Evolutionary conservation across 768 basidiomycete species (phyloP), one percentile per base, ranked within the genome.

Genomic region (Porphyrellus cyaneotinctus): DNA sequence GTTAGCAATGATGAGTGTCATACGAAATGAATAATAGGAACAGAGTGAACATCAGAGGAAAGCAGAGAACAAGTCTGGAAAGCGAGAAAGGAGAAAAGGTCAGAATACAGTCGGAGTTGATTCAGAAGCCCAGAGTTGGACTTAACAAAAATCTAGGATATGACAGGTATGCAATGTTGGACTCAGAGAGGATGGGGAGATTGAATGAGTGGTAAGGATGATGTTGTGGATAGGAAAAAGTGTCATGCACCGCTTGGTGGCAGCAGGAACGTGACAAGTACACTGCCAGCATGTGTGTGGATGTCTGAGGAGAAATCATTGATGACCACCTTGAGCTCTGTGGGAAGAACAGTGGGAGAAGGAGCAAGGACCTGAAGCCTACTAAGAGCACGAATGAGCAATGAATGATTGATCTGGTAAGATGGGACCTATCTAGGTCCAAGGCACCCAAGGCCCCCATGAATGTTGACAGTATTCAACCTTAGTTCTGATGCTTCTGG

Each of bases 191-290:
- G 9, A 58, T 20, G 2, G 65, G 65, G n/a, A 71, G 53, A 43
- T 67, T 65, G 15, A 73, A 43, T 66, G 56, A 0, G 66, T 43
- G 0, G 71, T 70, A 1, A 72, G 63, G 4, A 75, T 61, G 32
- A 75, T 65, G 24, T 64, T 71, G 51, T 75, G 74, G 11, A 64
- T 63, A 0, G 74, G 74, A 42, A 70, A 68, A 4, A 75, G 55
- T 0, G 71, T 71, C 8, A 72, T 65, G 11, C 67, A 56, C 15
- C 71, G 66, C 41, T 60, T 72, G 6, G 63, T 35, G 14, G 44
- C 36, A 15, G 63, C 56, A 3, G 67, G 60, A 14, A 52, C 56
- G 9, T 66, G 39, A 2, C 57, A 57, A 49, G 43, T 69, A 71
- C 0, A 70, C 66, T 0, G 64, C 68, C 2, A 71, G 54, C 67